Evolutionary conservation across 2,329 filamentous ascomycete species (phyloP), one percentile per base, ranked within the genome.

Genomic region (Cladosporium sp.): DNA sequence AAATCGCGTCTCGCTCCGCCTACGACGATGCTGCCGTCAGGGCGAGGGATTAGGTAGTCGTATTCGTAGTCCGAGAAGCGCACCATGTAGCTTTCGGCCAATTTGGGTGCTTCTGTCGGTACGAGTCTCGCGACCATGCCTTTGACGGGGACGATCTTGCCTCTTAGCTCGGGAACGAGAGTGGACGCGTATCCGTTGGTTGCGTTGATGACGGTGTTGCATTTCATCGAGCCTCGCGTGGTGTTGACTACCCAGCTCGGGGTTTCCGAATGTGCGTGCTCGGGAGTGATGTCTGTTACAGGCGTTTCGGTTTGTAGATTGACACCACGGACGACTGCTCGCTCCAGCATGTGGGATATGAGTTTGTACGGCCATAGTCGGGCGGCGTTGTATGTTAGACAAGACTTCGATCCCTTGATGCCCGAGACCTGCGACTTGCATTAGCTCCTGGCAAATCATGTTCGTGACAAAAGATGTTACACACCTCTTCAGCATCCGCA

Each of bases 331-430:
- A 80, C 74, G 4, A 83, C 73, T 0, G 90, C 82, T 14, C 79
- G 76, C 74, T 90, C 86, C 1, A 96, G 79, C 0, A 93, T 81
- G 78, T 88, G 89, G 2, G 86, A 80, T 2, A 95, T 87, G 18
- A 94, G 84, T 78, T 93, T 93, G 77, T 94, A 93, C 0, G 91
- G 91, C 89, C 89, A 91, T 39, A 91, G 72, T 70, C 85, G 87
- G 0, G 85, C 89, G 0, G 90, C 89, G 58, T 85, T 75, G 57
- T 76, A 79, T 6, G 70, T 75, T 65, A 77, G 75, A 5, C 67
- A 73, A 2, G 71, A 74, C 54, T 76, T 74, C 1, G 78, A 78
- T 2, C 74, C 76, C 39, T 78, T 79, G 46, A 81, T 70, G 1
- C 76, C 77, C 0, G 78, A 77, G 1, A 77, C 61, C 75, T 78